phyloP scores from a whole-genome alignment of 768 basidiomycete genomes.

The Zangia roseola region DNA sequence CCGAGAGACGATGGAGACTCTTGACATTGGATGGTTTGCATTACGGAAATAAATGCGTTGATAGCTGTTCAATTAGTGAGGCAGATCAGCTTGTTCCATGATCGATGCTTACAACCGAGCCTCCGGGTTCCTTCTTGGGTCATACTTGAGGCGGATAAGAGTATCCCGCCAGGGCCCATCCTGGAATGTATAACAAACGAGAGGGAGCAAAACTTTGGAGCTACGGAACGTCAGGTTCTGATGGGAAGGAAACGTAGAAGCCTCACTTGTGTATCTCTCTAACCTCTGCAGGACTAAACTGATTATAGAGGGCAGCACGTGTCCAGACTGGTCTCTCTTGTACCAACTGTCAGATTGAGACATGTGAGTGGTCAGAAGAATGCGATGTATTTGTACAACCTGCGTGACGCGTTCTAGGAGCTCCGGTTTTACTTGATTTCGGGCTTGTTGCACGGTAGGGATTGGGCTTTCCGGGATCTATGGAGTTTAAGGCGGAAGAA shows the following conservation, averaged over 20 bases:
- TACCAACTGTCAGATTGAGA: constrained; percentile 64
- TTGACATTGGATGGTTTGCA: constrained; percentile 73
- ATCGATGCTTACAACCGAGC: constrained; percentile 68
- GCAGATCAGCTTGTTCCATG: not conserved
- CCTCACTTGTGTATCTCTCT: constrained; percentile 75
- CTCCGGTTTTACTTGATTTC: constrained; percentile 50
- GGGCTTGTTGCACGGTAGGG: constrained; percentile 57
- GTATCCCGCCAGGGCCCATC: constrained; percentile 96
- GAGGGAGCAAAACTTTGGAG: constrained; percentile 76
- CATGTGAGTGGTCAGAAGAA: constrained; percentile 7
- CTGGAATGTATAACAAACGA: constrained; percentile 84
- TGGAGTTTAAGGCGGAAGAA: constrained; percentile 1
- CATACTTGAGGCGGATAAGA: constrained; percentile 82
- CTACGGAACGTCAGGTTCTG: constrained; percentile 42
- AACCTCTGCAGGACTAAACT: constrained; percentile 65
- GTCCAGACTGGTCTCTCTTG: constrained; percentile 85
- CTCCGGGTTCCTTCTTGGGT: constrained; percentile 72
- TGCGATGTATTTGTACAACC: constrained; percentile 33
- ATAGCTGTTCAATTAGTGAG: constrained; percentile 55
- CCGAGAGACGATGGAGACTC: constrained; percentile 73
- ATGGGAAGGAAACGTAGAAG: not conserved
- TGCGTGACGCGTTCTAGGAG: constrained; percentile 55
- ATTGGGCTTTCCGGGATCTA: constrained; percentile 70
- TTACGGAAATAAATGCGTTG: constrained; percentile 92
- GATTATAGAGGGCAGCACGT: constrained; percentile 80